Conservation (phyloP, 1,284 basidiomycete species). For the Meira miltonrushii region DNA sequence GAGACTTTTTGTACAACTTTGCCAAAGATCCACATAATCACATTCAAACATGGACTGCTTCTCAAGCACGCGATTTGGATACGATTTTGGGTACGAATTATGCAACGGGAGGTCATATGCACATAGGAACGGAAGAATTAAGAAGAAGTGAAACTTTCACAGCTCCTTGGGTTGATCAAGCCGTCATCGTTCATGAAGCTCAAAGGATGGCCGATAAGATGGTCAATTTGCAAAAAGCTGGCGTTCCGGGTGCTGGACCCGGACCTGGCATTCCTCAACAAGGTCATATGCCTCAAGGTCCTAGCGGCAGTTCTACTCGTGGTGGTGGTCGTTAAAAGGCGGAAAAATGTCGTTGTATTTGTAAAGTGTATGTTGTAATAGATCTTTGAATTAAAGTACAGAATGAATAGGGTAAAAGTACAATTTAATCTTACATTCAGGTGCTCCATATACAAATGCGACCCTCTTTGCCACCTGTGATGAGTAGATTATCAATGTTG, state of each 20-base stretch:
- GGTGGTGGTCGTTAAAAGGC: too few species aligned
- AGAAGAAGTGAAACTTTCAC: slow-evolving; percentile 81
- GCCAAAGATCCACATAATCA: slow-evolving; percentile 73
- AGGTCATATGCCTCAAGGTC: neutral
- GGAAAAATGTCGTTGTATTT: too few species aligned
- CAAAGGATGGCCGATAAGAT: slow-evolving; percentile 43
- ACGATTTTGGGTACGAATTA: slow-evolving; percentile 62
- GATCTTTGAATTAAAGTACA: too few species aligned
- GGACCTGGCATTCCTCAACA: neutral
- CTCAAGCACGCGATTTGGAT: slow-evolving; percentile 84
- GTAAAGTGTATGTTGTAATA: too few species aligned
- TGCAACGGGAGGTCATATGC: slow-evolving; percentile 60
- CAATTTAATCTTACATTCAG: neutral
- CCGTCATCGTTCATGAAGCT: slow-evolving; percentile 44
- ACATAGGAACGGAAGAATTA: slow-evolving; percentile 77
- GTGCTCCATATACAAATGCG: slow-evolving; percentile 9
- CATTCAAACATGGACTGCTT: slow-evolving; percentile 81
- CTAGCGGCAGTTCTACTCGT: too few species aligned
- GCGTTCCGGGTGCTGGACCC: neutral
- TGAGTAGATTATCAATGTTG: neutral
- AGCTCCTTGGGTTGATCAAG: slow-evolving; percentile 68
- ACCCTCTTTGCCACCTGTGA: slow-evolving; percentile 8
- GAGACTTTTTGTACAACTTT: slow-evolving; percentile 78
- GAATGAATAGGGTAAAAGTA: neutral
- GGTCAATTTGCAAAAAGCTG: neutral